Evolutionary conservation across 2,329 filamentous ascomycete genomes (phyloP).

Genomic region (Monosporascus sp.): DNA sequence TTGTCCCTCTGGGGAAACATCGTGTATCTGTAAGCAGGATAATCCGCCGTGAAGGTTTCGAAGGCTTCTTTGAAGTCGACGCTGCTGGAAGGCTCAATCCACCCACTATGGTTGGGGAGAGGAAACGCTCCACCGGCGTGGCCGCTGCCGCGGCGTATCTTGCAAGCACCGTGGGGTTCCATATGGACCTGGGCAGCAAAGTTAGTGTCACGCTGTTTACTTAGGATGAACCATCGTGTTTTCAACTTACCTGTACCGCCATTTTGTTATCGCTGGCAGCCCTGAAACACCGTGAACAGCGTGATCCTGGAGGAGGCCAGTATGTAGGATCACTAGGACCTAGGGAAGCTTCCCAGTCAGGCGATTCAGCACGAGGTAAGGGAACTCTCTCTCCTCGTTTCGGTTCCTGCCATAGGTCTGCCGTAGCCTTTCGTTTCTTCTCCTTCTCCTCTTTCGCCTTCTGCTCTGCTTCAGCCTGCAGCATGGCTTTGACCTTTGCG

Average conservation of each 20-base stretch:
- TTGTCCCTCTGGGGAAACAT: slow-evolving; percentile 9
- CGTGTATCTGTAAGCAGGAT: slow-evolving; percentile 8
- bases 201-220: background rate
- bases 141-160: slow-evolving; percentile 9
- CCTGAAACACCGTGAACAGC: slow-evolving; percentile 12
- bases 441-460: background rate
- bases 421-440: background rate
- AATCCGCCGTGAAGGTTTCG: slow-evolving; percentile 3
- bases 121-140: background rate
- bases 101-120: slow-evolving; percentile 14
- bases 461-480: background rate
- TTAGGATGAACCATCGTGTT: background rate
- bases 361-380: slow-evolving; percentile 2
- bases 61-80: slow-evolving; percentile 8
- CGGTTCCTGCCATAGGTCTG: background rate
- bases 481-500: no score
- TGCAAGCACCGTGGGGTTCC: slow-evolving; percentile 4
- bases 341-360: background rate
- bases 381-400: background rate
- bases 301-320: slow-evolving; percentile 2
- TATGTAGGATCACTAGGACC: background rate
- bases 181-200: slow-evolving; percentile 8
- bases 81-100: slow-evolving; percentile 2
- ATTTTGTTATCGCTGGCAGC: slow-evolving; percentile 2
- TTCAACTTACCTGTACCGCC: slow-evolving; percentile 5